These are phyloP conservation scores for Wickerhamomyces hampshirensis DNA, from an alignment of 805 yeast species.

Conservation along the genomic window DNA sequence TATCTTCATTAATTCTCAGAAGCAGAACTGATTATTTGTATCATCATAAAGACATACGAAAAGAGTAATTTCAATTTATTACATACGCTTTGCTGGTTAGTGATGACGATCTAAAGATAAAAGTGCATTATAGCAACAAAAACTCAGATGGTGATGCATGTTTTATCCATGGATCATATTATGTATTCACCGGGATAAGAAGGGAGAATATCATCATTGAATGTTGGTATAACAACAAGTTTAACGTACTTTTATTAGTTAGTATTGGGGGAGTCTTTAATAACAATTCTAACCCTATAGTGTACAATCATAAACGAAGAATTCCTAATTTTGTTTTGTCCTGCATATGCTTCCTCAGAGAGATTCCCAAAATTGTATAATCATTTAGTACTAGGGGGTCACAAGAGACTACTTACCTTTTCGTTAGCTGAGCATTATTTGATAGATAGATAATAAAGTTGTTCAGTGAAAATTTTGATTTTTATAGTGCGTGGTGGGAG, in stretches of 20 bases:
- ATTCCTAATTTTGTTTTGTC: slow-evolving; percentile 62
- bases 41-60: slow-evolving; percentile 50
- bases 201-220: slow-evolving; percentile 19
- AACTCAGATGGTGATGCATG: slow-evolving; percentile 98
- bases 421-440: too few species aligned
- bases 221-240: not conserved
- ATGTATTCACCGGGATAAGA: slow-evolving; percentile 42
- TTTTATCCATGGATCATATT: slow-evolving; percentile 74
- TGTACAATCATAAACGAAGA: slow-evolving; percentile 65
- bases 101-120: not conserved
- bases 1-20: slow-evolving; percentile 87
- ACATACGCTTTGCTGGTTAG: not conserved
- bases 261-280: too few species aligned
- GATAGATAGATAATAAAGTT: too few species aligned
- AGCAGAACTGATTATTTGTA: slow-evolving; percentile 88
- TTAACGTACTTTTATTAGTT: too few species aligned
- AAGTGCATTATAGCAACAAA: slow-evolving; percentile 1
- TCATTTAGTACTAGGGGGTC: slow-evolving; percentile 19
- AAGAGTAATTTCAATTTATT: not conserved
- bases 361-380: slow-evolving; percentile 32
- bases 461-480: slow-evolving; percentile 3
- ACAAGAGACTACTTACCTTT: slow-evolving; percentile 2
- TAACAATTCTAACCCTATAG: too few species aligned
- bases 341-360: slow-evolving; percentile 78
- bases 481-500: not conserved